phyloP scores from a whole-genome alignment of 495 filamentous ascomycete genomes.

The Trichoderma virens region DNA sequence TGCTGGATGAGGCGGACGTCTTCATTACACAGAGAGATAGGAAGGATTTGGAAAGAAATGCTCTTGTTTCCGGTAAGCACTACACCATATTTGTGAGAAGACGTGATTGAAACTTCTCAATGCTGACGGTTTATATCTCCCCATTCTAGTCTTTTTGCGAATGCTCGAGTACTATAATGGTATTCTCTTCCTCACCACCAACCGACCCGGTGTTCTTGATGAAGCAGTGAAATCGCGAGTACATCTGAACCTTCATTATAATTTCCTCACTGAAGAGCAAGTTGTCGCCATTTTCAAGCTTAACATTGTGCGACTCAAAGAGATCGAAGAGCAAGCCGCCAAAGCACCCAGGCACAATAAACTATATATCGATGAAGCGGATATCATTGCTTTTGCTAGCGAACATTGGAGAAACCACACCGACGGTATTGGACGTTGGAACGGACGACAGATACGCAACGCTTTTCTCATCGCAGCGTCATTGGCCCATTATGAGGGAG shows the following conservation, averaged over 20 bases:
- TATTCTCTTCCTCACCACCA: constrained; percentile 49
- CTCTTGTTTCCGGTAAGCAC: constrained; percentile 32
- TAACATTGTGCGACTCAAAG: constrained; percentile 55
- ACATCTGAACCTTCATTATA: constrained; percentile 48
- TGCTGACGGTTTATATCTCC: neutral
- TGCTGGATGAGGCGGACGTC: constrained; percentile 42
- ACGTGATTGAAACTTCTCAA: neutral
- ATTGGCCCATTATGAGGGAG: constrained; percentile 58
- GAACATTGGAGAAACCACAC: constrained; percentile 4
- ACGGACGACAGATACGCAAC: constrained; percentile 51
- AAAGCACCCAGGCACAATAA: constrained; percentile 2
- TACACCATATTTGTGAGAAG: neutral
- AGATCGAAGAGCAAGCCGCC: constrained; percentile 32
- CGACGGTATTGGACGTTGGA: constrained; percentile 29
- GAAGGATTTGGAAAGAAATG: constrained; percentile 34
- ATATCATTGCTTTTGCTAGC: constrained; percentile 16
- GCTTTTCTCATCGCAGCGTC: constrained; percentile 55
- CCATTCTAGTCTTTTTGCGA: constrained; percentile 38
- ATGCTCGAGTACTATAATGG: constrained; percentile 50
- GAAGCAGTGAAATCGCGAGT: constrained; percentile 45
- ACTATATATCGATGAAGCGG: constrained; percentile 12
- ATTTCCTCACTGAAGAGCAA: constrained; percentile 58
- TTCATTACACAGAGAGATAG: constrained; percentile 44
- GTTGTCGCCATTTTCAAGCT: constrained; percentile 71
- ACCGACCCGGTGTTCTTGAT: constrained; percentile 43